phyloP scores from a whole-genome alignment of 129 eudicot genomes.

The Flaveria ramosissima region DNA sequence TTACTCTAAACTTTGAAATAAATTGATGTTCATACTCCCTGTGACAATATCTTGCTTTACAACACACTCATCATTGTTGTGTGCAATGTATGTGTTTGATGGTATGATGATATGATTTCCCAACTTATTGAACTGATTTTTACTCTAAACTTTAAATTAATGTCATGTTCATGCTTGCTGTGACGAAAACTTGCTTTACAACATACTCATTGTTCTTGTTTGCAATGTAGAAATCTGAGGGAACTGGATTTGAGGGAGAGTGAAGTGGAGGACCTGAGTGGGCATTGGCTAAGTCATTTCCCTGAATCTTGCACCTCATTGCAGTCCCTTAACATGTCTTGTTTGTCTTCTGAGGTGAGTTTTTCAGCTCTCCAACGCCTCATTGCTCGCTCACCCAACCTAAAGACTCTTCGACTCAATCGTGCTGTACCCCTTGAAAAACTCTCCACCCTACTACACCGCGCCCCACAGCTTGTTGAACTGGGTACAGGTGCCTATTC shows the following conservation, averaged over 20 bases:
- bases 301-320: constrained; percentile 72
- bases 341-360: constrained; percentile 75
- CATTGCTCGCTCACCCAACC: constrained; percentile 70
- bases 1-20: neutral
- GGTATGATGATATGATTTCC: too few species aligned
- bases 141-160: too few species aligned
- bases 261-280: constrained; percentile 85
- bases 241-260: constrained; percentile 81
- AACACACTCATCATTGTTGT: too few species aligned
- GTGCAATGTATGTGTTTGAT: too few species aligned
- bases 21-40: constrained; percentile 2
- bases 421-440: constrained; percentile 85
- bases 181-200: too few species aligned
- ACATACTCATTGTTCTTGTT: too few species aligned
- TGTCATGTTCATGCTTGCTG: too few species aligned
- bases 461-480: constrained; percentile 86
- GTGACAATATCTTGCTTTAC: too few species aligned
- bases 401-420: constrained; percentile 75
- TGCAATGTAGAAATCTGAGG: constrained; percentile 55
- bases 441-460: constrained; percentile 53
- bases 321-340: constrained; percentile 73
- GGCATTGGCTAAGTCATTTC: constrained; percentile 87
- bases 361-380: constrained; percentile 73
- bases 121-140: too few species aligned
- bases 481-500: constrained; percentile 80